These are phyloP conservation scores for Priceomyces castillae DNA, from an alignment of 805 yeast genomes.

Conservation along the genomic window DNA sequence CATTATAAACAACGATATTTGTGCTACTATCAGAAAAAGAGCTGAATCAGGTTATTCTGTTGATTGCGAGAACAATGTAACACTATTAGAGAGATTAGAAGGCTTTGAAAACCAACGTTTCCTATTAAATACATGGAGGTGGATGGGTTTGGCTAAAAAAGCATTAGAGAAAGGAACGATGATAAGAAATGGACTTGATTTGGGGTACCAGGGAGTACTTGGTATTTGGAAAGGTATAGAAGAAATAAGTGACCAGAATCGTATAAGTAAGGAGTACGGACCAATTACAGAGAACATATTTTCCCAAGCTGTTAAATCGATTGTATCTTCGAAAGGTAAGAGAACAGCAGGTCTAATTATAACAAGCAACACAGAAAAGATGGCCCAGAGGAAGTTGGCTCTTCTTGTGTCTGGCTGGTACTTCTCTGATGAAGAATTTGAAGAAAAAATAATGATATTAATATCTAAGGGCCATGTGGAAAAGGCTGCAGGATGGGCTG, in stretches of 20 bases:
- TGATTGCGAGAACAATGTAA: conserved; percentile 62
- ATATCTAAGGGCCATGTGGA: conserved; percentile 62
- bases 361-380: conserved; percentile 46
- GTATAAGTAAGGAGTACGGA: conserved; percentile 33
- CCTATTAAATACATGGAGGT: conserved; percentile 81
- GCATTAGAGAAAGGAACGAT: conserved; percentile 64
- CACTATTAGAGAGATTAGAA: conserved; percentile 52
- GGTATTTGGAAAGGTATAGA: conserved; percentile 85
- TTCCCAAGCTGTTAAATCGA: conserved; percentile 50
- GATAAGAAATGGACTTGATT: conserved; percentile 67
- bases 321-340: conserved; percentile 48
- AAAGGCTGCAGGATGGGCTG: conserved; percentile 98
- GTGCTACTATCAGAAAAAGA: conserved; percentile 66
- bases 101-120: conserved; percentile 49
- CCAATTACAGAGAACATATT: conserved; percentile 39
- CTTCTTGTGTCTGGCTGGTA: conserved; percentile 90
- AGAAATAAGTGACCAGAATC: conserved; percentile 44
- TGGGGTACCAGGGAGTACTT: conserved; percentile 83
- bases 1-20: conserved; percentile 68
- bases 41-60: conserved; percentile 73
- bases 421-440: conserved; percentile 70
- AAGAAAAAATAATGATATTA: conserved; percentile 58
- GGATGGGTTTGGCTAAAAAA: conserved; percentile 74
- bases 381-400: conserved; percentile 72
- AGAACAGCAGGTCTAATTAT: conserved; percentile 46